Conservation (phyloP, 495 filamentous ascomycete species). For the Aspergillus leporis region DNA sequence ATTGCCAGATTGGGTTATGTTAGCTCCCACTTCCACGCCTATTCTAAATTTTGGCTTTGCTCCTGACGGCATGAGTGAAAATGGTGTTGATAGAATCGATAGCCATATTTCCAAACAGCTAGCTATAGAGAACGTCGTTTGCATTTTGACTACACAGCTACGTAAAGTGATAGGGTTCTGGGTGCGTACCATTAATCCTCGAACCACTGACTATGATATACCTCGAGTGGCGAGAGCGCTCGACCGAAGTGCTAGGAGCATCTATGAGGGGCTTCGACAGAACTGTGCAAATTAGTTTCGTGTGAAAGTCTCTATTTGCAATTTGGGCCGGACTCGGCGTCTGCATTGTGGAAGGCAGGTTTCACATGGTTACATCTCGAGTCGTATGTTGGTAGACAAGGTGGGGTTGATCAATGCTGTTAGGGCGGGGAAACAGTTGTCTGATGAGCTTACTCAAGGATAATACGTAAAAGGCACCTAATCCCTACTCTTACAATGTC, state of each 20-base stretch:
- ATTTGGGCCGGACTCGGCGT: too few species aligned
- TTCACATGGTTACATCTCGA: too few species aligned
- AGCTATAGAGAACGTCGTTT: background rate
- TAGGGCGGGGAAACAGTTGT: too few species aligned
- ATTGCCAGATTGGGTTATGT: constrained; percentile 4
- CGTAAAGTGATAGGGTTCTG: background rate
- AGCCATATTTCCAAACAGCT: background rate
- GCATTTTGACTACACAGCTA: constrained; percentile 1
- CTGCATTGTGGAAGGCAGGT: too few species aligned
- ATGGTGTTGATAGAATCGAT: background rate
- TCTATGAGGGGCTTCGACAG: background rate
- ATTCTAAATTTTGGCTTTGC: constrained; percentile 7
- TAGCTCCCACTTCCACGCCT: background rate
- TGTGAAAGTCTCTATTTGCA: too few species aligned
- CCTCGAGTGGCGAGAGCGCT: background rate
- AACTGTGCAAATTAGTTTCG: background rate
- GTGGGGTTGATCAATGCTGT: too few species aligned
- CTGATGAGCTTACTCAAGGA: too few species aligned
- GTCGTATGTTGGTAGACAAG: too few species aligned
- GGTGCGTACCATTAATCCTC: constrained; percentile 14
- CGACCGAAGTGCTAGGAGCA: background rate
- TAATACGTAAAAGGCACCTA: too few species aligned
- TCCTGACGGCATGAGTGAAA: background rate
- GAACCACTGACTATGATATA: constrained; percentile 8
- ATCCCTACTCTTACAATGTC: too few species aligned